Evolutionary conservation across 345 rosid species (phyloP), one percentile per base, ranked within the genome.

Genomic region (Fremontodendron californicum): DNA sequence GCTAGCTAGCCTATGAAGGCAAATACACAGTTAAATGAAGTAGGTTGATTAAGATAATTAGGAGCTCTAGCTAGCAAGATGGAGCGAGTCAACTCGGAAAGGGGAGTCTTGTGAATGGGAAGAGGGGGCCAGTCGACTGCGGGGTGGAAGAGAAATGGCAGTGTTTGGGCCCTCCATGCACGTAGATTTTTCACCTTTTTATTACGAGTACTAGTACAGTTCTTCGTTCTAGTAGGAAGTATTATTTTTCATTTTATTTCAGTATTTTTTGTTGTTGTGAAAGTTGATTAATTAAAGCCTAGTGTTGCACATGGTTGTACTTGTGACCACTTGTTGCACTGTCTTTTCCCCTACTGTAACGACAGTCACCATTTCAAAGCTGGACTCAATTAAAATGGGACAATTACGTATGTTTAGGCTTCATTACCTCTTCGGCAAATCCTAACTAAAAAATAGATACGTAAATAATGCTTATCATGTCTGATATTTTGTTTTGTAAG

Each of bases 121-220:
- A 57, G 15, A 23, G 12, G 60, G 64, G 64, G 64, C 18, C 65
- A 61, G 6, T 25, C 9, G 37, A 27, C 13, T 46, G 73, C 55
- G 35, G 46, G 21, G 57, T 69, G 39, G 55, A 69, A 69, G 55
- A 46, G 73, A 35, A 23, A 69, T 69, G 73, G 55, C 54, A 25
- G 52, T 12, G 12, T 12, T 25, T 48, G n/a, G n/a, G n/a, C n/a
- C n/a, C n/a, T n/a, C n/a, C n/a, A n/a, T n/a, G n/a, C n/a, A n/a
- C n/a, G n/a, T 69, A 43, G 55, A 43, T 45, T 69, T 43, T 68
- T 39, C 9, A 37, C 19, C 51, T 68, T 43, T 68, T 12, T 9
- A n/a, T n/a, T n/a, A n/a, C n/a, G n/a, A n/a, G n/a, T 48, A 27
- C 73, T 18, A 46, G 37, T 68, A n/a, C 60, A 9, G 72, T 68